A percentile compares a stretch with the other conserved stretches of the same genome.
phyloP scores from a whole-genome alignment of 257 asterid genomes.

The Solanum etuberosum region DNA sequence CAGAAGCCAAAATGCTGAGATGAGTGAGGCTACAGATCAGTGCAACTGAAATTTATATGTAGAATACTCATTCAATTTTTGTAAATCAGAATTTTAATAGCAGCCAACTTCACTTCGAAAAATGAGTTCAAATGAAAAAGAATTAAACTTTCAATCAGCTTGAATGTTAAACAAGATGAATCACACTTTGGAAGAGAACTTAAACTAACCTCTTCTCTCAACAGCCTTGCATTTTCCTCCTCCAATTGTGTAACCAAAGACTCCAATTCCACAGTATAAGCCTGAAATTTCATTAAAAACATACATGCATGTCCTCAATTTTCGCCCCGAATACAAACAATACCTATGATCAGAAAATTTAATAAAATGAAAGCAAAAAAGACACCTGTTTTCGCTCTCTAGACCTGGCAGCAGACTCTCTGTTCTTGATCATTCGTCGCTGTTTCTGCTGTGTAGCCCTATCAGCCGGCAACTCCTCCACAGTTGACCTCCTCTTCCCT shows the following conservation, averaged over 20 bases:
- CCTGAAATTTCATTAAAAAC: slow-evolving; percentile 21
- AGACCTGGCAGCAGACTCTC: slow-evolving; percentile 97
- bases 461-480: slow-evolving; percentile 66
- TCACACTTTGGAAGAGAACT: neutral
- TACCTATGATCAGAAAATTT: neutral
- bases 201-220: slow-evolving; percentile 61
- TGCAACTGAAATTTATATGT: neutral
- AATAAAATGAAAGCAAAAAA: neutral
- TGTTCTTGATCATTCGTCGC: slow-evolving; percentile 91
- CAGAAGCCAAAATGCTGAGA: neutral
- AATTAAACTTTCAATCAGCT: neutral
- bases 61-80: neutral
- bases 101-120: neutral
- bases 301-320: slow-evolving; percentile 5
- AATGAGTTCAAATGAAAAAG: neutral
- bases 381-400: slow-evolving; percentile 91
- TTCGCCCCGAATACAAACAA: neutral
- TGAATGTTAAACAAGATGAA: neutral
- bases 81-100: neutral
- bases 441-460: slow-evolving; percentile 97
- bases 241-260: slow-evolving; percentile 68
- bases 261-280: slow-evolving; percentile 89
- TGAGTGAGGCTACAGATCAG: neutral
- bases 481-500: slow-evolving; percentile 75
- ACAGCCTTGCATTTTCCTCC: slow-evolving; percentile 74